phyloP scores from a whole-genome alignment of 495 filamentous ascomycete species.

The Lepidopterella palustris region DNA sequence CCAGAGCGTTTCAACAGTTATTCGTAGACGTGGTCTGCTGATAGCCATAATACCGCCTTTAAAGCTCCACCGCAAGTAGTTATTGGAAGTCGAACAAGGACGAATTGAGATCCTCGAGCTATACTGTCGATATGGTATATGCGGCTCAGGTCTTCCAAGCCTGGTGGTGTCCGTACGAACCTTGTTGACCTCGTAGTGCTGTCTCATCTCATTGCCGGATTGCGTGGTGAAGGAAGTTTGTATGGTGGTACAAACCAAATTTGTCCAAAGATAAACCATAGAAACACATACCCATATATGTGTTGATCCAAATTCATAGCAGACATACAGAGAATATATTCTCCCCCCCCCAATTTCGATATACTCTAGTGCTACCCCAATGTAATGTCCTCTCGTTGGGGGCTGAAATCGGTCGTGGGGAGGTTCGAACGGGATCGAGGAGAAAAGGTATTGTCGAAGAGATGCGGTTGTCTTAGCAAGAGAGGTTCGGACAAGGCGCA shows the following conservation, averaged over 20 bases:
- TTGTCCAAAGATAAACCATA: background rate
- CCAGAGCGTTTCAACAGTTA: too few species aligned
- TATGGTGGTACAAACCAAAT: background rate
- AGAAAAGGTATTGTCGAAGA: constrained; percentile 10
- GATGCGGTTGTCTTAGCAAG: background rate
- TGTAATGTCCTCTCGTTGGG: background rate
- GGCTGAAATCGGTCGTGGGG: background rate
- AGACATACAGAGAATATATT: constrained; percentile 14
- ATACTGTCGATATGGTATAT: too few species aligned
- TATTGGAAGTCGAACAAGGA: too few species aligned
- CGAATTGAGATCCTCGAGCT: too few species aligned
- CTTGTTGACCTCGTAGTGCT: too few species aligned
- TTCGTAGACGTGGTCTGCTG: too few species aligned
- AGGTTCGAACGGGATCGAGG: background rate
- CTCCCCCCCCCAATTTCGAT: constrained; percentile 14
- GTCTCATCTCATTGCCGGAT: background rate
- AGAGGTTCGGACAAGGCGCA: constrained; percentile 7
- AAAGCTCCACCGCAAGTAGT: too few species aligned
- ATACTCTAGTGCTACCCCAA: constrained; percentile 3
- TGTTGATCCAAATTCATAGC: constrained; percentile 35
- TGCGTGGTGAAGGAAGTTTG: background rate
- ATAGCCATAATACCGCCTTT: too few species aligned
- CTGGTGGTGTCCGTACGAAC: too few species aligned
- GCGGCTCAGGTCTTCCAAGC: too few species aligned
- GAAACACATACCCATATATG: constrained; percentile 30